These are phyloP conservation scores for Trichoderma pleuroti DNA, from an alignment of 2,329 filamentous ascomycete genomes.

Conservation along the genomic window DNA sequence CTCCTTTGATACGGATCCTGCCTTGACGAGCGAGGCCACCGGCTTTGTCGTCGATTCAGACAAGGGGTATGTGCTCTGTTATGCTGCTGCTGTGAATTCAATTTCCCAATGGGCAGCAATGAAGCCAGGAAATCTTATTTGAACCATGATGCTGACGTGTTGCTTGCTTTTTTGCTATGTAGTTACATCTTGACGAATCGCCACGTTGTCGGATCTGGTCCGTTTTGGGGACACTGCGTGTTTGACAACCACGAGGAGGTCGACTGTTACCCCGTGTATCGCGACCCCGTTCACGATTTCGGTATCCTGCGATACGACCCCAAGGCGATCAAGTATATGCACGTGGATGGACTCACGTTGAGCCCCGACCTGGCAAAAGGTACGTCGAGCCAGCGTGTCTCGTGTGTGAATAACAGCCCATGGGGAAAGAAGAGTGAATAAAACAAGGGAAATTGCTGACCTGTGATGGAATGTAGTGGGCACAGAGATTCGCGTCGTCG, in stretches of 20 bases:
- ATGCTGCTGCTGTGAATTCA: conserved; percentile 20
- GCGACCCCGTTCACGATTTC: conserved; percentile 97
- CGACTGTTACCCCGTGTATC: conserved; percentile 93
- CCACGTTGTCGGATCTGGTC: conserved; percentile 91
- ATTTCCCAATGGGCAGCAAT: too few relatives aligned
- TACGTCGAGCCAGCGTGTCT: conserved; percentile 30
- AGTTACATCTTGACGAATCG: conserved; percentile 81
- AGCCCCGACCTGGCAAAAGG: conserved; percentile 79
- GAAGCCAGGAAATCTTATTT: not conserved
- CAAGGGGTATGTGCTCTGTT: conserved; percentile 57
- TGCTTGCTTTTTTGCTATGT: not conserved
- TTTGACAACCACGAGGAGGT: conserved; percentile 99
- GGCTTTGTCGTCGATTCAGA: conserved; percentile 97
- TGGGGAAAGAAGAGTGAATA: not conserved
- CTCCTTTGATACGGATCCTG: conserved; percentile 95
- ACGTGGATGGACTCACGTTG: conserved; percentile 72
- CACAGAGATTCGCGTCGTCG: conserved; percentile 91
- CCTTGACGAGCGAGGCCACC: conserved; percentile 90
- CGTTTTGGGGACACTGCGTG: conserved; percentile 97
- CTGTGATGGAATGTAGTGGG: conserved; percentile 55
- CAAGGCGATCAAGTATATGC: conserved; percentile 96
- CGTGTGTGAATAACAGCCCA: conserved; percentile 22
- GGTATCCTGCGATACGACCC: conserved; percentile 96
- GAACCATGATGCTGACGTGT: not conserved
- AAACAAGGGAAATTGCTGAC: not conserved